Evolutionary conservation across 768 basidiomycete species (phyloP).

Genomic region (Xerocomellus intermedius): DNA sequence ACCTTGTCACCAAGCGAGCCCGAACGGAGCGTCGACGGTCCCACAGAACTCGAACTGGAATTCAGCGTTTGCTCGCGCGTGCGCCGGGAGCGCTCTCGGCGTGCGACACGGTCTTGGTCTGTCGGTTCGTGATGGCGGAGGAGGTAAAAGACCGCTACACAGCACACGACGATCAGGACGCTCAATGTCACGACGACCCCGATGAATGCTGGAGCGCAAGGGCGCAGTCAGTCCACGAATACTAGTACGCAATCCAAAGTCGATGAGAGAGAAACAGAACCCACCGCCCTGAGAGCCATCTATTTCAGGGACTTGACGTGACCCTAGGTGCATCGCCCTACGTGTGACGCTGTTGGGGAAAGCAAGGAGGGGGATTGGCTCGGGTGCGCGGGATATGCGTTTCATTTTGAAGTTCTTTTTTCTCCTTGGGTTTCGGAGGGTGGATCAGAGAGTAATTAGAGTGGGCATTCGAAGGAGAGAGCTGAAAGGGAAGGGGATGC

Average conservation of each 20-base stretch:
- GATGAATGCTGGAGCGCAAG: slow-evolving; percentile 48
- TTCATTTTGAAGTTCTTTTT: neutral
- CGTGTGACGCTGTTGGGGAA: neutral
- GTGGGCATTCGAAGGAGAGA: neutral
- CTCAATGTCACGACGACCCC: slow-evolving; percentile 55
- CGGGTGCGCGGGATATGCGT: neutral
- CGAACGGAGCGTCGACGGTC: slow-evolving; percentile 10
- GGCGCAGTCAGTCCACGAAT: neutral
- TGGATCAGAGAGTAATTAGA: neutral
- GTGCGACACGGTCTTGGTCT: slow-evolving; percentile 38
- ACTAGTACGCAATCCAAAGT: neutral
- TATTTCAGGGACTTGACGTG: slow-evolving; percentile 45
- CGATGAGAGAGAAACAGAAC: slow-evolving; percentile 2
- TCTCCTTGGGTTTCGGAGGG: neutral
- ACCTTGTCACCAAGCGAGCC: slow-evolving; percentile 29
- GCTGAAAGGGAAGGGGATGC: neutral
- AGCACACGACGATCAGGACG: slow-evolving; percentile 52
- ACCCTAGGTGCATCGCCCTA: neutral
- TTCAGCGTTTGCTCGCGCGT: slow-evolving; percentile 22
- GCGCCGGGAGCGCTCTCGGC: slow-evolving; percentile 32
- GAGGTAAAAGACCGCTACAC: slow-evolving; percentile 54
- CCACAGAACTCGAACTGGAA: slow-evolving; percentile 10
- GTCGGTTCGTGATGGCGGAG: slow-evolving; percentile 49
- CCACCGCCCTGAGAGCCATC: slow-evolving; percentile 50
- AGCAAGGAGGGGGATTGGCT: neutral